Base-by-base conservation (phyloP, 2,329 filamentous ascomycete genomes). In the Davidsoniella virescens region DNA sequence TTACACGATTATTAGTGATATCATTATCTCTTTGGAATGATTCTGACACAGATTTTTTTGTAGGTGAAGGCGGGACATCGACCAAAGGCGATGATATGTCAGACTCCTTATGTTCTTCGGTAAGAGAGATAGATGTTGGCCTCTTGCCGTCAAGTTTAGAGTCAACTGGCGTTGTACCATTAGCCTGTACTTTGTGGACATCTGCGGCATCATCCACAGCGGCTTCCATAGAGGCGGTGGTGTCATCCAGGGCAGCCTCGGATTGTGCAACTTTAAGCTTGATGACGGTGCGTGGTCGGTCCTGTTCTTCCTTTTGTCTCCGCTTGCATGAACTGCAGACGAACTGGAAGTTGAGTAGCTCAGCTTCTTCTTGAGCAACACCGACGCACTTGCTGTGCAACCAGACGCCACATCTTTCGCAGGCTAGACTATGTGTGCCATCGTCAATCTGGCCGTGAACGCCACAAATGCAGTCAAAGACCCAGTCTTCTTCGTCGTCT, bases 391-490 rank as follows among this genome's bases (percentile, higher is more conserved):
- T 86, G 70, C 87, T 94, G 61, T 98, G 92, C 62, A 96, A 90
- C 92, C 92, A 98, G 44, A 94, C 82, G 61, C 82, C 93, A 69
- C 92, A 98, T 57, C 73, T 80, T 61, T 98, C 92, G 65, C 92
- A 98, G 25, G 88, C 84, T 56, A 98, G 80, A 62, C 87, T 94
- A 61, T 94, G 88, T 6, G 86, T 82, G 36, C 92, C 92, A 62
- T 96, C 92, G 59, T 98, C 92, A 53, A 95, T 85, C 58, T 93
- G 82, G 18, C 92, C 92, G 63, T 94, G 81, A 18, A 87, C 74
- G 23, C 90, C 90, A 62, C 92, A 98, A 23, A 85, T 75, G 62
- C 92, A 98, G 62, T 98, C 92, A 58, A 98, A 98, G 38, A 87
- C 75, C 92, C 92, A 96, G 47, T 87, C 78, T 10, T 87, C 84